Base-by-base conservation (phyloP, 371 early-diverging fungal species). In the Batkoa obscura region DNA sequence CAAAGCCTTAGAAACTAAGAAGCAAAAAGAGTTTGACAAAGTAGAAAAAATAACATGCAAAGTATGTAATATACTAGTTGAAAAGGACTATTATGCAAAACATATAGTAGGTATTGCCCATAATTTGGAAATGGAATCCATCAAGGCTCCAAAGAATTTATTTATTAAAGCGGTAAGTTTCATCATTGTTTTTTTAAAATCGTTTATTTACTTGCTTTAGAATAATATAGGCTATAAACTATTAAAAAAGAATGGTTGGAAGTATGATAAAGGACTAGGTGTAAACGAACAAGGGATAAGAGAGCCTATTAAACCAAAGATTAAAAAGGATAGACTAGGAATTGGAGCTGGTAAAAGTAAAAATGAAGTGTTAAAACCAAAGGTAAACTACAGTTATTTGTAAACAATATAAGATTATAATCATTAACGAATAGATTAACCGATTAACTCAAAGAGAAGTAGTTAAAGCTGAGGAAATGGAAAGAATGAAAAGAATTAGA, bases 261-360 rank as follows among this genome's bases (percentile, higher is more conserved):
- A 32, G n/a, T 58, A 58, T 49, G 50, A 50, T 50, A 58, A 58
- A 41, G 58, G 58, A 39, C 36, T 58, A 6, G 58, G 58, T 9
- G 12, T 58, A 12, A 42, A 50, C 34, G 58, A 48, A 30, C 58
- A 58, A 51, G 58, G 58, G 5, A 51, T 1, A 50, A 50, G 58
- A 35, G 41, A 50, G 34, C 58, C 58, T 9, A 39, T 58, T 23
- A 5, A 33, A 33, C 34, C 51, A 47, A 49, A 38, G 34, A 6
- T 33, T 31, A 58, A 58, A 39, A 38, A 36, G 31, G 58, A 58
- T 33, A 17, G 36, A 12, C 32, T 37, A 9, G 58, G 58, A 31
- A 58, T 58, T 31, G n/a, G n/a, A n/a, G n/a, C n/a, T n/a, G n/a
- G n/a, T n/a, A n/a, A n/a, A n/a, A 51, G 58, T 9, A 34, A 31